Base-by-base conservation (phyloP, 805 yeast species). In the Cephaloascus fragrans region DNA sequence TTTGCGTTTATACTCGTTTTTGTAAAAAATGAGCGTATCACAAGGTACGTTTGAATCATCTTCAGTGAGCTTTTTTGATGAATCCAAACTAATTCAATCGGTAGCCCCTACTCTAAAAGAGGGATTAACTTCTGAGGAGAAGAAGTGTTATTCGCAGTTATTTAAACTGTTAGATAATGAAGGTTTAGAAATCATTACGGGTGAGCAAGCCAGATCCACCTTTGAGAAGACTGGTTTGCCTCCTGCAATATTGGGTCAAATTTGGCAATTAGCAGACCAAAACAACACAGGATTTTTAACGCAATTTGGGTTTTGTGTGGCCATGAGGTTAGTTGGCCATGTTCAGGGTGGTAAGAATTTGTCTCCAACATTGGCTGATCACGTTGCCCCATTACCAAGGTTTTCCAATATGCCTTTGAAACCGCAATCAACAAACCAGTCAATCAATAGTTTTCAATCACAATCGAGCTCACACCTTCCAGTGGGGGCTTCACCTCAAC, bases 191-290 rank as follows among this genome's bases (percentile, higher is more conserved):
- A 70, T 82, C 23, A 83, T 90, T 41, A 83, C 96, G 3, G 98
- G 98, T 28, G 89, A 83, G 31, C 77, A 80, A 32, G 85, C 95
- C 10, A 76, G 93, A 47, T 71, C 86, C 10, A 68, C 94, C 4
- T 78, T 93, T 46, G 95, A 88, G 50, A 83, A 83, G 42, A 80
- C 94, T 3, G 94, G 95, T 1, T 69, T 93, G 36, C 79, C 93
- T 4, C 81, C 94, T 3, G 67, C 79, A 15, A 63, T 74, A 23
- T 67, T 93, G 28, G 95, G 96, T 8, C 93, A 88, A 59, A 80
- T 93, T 45, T 93, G 98, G 98, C 89, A 84, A 57, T 56, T 83
- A 28, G 88, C 96, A n/a, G 99, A 93, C 61, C 73, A 75, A n/a
- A 80, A 77, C 42, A 87, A 87, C 62, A 71, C 78, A 45, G 99